Base-by-base conservation (phyloP, 257 asterid genomes). In the Perilla frutescens region DNA sequence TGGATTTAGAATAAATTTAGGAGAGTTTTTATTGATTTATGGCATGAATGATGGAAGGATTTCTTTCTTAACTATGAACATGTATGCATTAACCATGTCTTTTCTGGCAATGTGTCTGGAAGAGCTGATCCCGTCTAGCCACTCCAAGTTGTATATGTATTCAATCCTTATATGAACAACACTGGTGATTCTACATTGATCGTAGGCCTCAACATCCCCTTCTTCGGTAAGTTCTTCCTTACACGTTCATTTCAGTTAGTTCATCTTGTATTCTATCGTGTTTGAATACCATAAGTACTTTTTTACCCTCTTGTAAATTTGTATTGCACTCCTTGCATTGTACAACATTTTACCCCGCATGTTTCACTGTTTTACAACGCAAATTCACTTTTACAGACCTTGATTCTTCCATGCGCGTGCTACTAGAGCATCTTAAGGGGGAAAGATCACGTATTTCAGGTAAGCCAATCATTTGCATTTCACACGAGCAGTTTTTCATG, bases 91-190 rank as follows among this genome's bases (percentile, higher is more conserved):
- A 77, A 90, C 97, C 81, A 84, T 95, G 83, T 80, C 96, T 45
- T 98, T 96, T 0, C 96, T 95, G 74, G 99, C 97, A 6, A 70
- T 90, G 96, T 79, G 99, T 85, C 87, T 95, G 13, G 99, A 95
- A 81, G 98, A 95, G 76, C 34, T 95, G 84, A 86, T 92, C 71
- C 97, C 97, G 12, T 73, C 90, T 2, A 80, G 83, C 78, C 83
- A 75, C 15, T 47, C 58, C 69, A 92, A 87, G 75, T 87, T 91
- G 7, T 58, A 74, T 69, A 44, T 87, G 54, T 92, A 89, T 41
- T 78, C 94, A 0, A 79, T 92, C 80, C 82, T 95, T 74, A 89
- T 95, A 8, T 76, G 98, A 63, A 92, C 96, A 4, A 90, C 86
- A 2, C 62, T 95, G 79, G 97, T 92, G 44, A 31, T 92, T 95